phyloP scores from a whole-genome alignment of 495 filamentous ascomycete species.

The Neurospora discreta region DNA sequence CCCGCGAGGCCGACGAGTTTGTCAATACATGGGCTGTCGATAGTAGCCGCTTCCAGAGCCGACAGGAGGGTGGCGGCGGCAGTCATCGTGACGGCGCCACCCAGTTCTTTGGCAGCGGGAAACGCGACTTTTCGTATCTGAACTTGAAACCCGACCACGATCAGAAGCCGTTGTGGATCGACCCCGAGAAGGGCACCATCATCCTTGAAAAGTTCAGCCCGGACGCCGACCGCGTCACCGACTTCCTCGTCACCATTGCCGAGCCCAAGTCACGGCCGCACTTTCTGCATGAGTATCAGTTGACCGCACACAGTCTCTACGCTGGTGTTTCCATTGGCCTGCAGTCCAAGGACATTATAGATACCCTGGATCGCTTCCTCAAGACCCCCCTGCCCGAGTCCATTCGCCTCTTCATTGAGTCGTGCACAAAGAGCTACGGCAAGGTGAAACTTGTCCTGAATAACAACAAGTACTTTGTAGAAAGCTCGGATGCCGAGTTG shows the following conservation, averaged over 20 bases:
- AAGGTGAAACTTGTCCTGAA: conserved; percentile 94
- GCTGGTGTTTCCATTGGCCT: conserved; percentile 89
- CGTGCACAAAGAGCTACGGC: conserved; percentile 80
- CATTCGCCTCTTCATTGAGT: conserved; percentile 70
- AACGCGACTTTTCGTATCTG: conserved; percentile 66
- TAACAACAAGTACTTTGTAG: conserved; percentile 86
- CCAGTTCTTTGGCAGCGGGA: conserved; percentile 28
- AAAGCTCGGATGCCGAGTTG: conserved; percentile 76
- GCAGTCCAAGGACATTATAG: conserved; percentile 79
- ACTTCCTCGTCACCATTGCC: conserved; percentile 91
- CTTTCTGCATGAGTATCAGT: conserved; percentile 83
- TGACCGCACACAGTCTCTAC: conserved; percentile 88
- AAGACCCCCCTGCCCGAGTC: conserved; percentile 73
- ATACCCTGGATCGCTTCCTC: conserved; percentile 71
- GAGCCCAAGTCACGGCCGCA: conserved; percentile 82
- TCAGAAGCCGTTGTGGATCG: conserved; percentile 85
- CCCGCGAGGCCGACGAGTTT: conserved; percentile 56
- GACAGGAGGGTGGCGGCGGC: conserved; percentile 11
- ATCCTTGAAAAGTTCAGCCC: conserved; percentile 94
- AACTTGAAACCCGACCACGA: conserved; percentile 78
- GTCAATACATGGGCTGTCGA: conserved; percentile 28
- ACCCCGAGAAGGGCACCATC: conserved; percentile 71
- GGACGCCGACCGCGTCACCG: conserved; percentile 71
- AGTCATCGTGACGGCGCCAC: conserved; percentile 33
- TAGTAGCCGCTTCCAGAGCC: conserved; percentile 33